phyloP scores from a whole-genome alignment of 805 yeast genomes.

The Cyberlindnera bimundalis region DNA sequence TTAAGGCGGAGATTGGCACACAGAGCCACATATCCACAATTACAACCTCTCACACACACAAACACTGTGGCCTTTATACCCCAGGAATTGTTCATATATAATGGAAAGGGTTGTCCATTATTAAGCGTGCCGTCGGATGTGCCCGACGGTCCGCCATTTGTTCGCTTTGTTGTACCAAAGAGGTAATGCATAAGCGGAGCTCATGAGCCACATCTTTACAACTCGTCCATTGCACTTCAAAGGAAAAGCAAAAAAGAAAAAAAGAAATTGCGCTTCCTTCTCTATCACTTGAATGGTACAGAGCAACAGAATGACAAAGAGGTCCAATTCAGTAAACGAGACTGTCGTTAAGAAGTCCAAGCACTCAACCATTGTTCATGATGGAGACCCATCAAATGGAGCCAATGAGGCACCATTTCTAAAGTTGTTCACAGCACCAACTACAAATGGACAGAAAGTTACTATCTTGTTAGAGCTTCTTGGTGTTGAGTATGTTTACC shows the following conservation, averaged over 20 bases:
- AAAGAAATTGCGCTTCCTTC: not conserved
- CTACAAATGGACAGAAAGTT: slow-evolving; percentile 41
- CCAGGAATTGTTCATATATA: too few relatives aligned
- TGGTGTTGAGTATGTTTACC: slow-evolving; percentile 30
- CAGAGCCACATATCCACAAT: too few relatives aligned
- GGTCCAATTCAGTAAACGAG: not conserved
- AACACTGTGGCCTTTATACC: too few relatives aligned
- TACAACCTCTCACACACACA: too few relatives aligned
- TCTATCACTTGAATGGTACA: not conserved
- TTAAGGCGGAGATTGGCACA: too few relatives aligned
- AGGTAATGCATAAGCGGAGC: not conserved
- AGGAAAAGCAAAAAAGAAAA: not conserved
- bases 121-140: too few relatives aligned
- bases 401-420: slow-evolving; percentile 37
- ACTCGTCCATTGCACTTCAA: not conserved
- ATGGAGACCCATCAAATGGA: slow-evolving; percentile 15
- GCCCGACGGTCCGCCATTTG: too few relatives aligned
- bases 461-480: slow-evolving; percentile 35
- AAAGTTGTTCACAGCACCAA: slow-evolving; percentile 38
- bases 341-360: slow-evolving; percentile 3
- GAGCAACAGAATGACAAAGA: not conserved
- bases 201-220: not conserved
- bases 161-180: slow-evolving; percentile 3
- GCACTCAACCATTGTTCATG: slow-evolving; percentile 2
- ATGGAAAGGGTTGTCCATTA: too few relatives aligned